These are phyloP conservation scores for Naganishia kalamii DNA, from an alignment of 768 basidiomycete species.

Conservation along the genomic window DNA sequence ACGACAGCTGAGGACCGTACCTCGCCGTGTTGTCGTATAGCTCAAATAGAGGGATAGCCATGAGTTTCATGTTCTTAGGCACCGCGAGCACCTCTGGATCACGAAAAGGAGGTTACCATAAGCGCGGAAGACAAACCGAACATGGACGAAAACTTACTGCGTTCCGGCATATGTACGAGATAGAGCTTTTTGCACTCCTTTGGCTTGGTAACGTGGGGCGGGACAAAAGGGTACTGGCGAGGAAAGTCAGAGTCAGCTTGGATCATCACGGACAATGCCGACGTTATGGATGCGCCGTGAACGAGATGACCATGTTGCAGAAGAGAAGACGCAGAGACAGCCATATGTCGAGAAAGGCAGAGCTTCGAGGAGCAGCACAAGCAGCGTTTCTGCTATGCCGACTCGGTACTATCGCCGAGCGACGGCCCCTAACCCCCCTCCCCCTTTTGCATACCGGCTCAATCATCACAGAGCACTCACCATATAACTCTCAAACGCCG, in stretches of 20 bases:
- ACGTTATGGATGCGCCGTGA: no score
- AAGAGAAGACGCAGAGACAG: neutral
- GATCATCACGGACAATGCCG: no score
- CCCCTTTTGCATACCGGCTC: neutral
- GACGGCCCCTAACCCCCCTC: neutral
- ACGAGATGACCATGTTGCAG: neutral
- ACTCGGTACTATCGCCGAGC: neutral
- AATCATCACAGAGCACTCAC: conserved; percentile 51
- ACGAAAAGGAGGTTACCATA: neutral
- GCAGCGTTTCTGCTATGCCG: neutral
- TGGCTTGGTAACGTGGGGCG: conserved; percentile 92
- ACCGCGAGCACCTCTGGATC: conserved; percentile 83
- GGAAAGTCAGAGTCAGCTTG: neutral
- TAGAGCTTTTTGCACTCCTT: conserved; percentile 98
- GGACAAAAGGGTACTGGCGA: conserved; percentile 79
- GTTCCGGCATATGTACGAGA: conserved; percentile 89
- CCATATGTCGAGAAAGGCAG: no score
- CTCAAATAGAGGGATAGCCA: conserved; percentile 89
- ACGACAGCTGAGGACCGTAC: conserved; percentile 79
- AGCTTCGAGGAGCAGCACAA: no score
- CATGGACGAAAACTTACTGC: conserved; percentile 60
- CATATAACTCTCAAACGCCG: conserved; percentile 98
- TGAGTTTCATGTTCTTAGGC: conserved; percentile 95
- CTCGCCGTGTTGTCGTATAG: conserved; percentile 94
- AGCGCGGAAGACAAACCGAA: neutral